Conservation (phyloP, 2,329 filamentous ascomycete species). For the Blastomyces emzantsi region DNA sequence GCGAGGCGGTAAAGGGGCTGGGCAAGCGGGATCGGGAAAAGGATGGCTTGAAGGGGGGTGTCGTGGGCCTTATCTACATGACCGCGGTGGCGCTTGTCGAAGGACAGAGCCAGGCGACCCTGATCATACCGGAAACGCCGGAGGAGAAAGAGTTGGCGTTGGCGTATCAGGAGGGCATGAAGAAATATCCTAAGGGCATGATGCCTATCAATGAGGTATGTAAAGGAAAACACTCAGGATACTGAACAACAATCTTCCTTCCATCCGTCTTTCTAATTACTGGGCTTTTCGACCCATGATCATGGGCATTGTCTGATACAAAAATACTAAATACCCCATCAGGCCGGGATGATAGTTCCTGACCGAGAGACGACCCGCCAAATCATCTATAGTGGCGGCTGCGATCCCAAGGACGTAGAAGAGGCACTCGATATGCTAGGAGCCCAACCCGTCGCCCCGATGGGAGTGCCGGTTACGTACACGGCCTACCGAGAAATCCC, state of each 20-base stretch:
- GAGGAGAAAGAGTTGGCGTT: constrained; percentile 21
- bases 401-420: constrained; percentile 20
- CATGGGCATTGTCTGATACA: neutral
- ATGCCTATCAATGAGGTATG: constrained; percentile 18
- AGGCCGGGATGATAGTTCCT: neutral
- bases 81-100: constrained; percentile 20
- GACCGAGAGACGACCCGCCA: neutral
- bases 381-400: constrained; percentile 20
- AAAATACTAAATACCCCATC: neutral
- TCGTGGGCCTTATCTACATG: constrained; percentile 15
- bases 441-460: constrained; percentile 20
- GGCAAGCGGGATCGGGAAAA: constrained; percentile 20
- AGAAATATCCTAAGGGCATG: constrained; percentile 13
- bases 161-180: constrained; percentile 15
- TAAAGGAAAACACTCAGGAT: constrained; percentile 9
- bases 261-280: neutral
- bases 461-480: constrained; percentile 23
- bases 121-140: constrained; percentile 19
- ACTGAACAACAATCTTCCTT: neutral
- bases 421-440: constrained; percentile 21
- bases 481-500: constrained; percentile 24
- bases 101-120: constrained; percentile 20
- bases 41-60: constrained; percentile 12
- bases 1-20: constrained; percentile 24
- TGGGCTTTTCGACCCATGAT: neutral